A percentile compares a stretch with the other conserved stretches of the same genome.
Evolutionary conservation across 2,329 filamentous ascomycete species (phyloP).

Genomic region (Colletotrichum spaethianum): DNA sequence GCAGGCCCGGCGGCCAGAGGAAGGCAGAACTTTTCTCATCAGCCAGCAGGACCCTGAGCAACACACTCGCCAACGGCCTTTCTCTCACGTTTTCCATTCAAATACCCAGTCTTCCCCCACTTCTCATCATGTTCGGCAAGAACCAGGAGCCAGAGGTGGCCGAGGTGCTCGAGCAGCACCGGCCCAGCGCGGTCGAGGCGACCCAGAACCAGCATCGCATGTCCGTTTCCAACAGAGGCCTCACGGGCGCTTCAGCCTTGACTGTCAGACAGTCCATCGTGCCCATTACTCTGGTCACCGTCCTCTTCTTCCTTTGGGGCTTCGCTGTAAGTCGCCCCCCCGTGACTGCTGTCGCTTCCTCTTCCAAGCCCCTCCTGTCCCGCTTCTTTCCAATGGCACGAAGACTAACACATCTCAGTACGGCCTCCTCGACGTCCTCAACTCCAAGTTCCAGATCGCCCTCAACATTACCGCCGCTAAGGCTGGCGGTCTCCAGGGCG

Average conservation of each 20-base stretch:
- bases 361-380: too few species aligned
- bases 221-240: slow-evolving; percentile 43
- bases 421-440: slow-evolving; percentile 55
- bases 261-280: slow-evolving; percentile 77
- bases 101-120: background rate
- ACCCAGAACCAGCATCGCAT: slow-evolving; percentile 38
- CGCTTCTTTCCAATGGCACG: too few species aligned
- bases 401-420: slow-evolving; percentile 19
- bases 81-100: background rate
- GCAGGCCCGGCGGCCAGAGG: background rate
- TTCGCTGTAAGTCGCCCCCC: slow-evolving; percentile 49
- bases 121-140: slow-evolving; percentile 44
- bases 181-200: slow-evolving; percentile 42
- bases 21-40: background rate
- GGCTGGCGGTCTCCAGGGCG: slow-evolving; percentile 63
- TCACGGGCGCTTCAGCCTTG: slow-evolving; percentile 55
- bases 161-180: slow-evolving; percentile 43
- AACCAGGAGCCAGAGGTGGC: slow-evolving; percentile 42
- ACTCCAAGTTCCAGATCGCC: slow-evolving; percentile 64
- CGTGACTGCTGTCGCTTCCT: too few species aligned
- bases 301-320: slow-evolving; percentile 68
- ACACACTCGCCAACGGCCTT: background rate
- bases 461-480: slow-evolving; percentile 60
- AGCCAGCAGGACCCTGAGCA: slow-evolving; percentile 23
- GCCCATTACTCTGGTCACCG: slow-evolving; percentile 72